phyloP scores from a whole-genome alignment of 345 rosid genomes.

The Turritis glabra region DNA sequence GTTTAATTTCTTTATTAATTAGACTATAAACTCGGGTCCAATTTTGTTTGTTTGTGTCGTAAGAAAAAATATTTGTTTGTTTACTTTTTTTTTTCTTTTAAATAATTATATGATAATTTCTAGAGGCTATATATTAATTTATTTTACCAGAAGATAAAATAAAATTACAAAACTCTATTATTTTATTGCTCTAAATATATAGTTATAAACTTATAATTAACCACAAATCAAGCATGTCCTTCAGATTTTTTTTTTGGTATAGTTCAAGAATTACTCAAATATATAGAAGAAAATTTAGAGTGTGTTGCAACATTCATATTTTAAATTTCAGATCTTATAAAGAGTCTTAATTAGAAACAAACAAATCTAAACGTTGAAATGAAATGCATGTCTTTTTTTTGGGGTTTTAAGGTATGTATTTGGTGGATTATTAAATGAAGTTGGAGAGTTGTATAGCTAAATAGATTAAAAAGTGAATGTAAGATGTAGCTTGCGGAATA shows the following conservation, averaged over 20 bases:
- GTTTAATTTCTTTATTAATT: too few relatives aligned
- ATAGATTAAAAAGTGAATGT: slow-evolving; percentile 11
- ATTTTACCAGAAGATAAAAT: background rate
- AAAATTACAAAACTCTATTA: background rate
- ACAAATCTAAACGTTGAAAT: background rate
- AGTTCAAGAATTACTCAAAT: background rate
- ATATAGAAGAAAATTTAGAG: too few relatives aligned
- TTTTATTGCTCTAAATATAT: background rate
- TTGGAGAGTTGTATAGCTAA: slow-evolving; percentile 17
- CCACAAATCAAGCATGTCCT: background rate
- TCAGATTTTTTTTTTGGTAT: background rate
- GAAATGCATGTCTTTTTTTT: background rate
- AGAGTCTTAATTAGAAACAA: background rate
- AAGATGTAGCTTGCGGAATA: slow-evolving; percentile 8
- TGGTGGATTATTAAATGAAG: slow-evolving; percentile 11
- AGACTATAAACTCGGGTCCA: background rate
- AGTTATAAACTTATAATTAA: background rate
- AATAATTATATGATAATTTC: background rate
- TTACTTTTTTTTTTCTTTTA: background rate
- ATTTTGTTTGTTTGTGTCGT: too few relatives aligned
- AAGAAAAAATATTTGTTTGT: background rate
- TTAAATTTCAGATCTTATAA: background rate
- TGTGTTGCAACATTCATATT: background rate
- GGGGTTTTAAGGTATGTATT: background rate
- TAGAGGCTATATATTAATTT: background rate